Evolutionary conservation across 2,329 filamentous ascomycete species (phyloP).

Genomic region (Colletotrichum limetticola): DNA sequence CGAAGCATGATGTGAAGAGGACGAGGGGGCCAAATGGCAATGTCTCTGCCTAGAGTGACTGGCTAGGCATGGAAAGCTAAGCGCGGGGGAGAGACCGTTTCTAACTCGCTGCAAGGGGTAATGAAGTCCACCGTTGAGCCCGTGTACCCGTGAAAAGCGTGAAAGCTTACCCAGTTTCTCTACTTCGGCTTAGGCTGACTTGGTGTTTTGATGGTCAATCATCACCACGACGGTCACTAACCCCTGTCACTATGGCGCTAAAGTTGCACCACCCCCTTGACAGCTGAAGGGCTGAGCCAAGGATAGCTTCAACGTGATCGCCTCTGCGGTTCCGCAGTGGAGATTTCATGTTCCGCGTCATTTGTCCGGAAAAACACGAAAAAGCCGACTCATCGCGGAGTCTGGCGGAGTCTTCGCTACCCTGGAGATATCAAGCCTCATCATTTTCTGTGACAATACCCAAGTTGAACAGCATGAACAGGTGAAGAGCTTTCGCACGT

Average conservation of each 20-base stretch:
- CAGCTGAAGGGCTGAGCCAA: conserved; percentile 3
- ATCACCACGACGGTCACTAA: not conserved
- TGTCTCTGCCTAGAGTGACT: not conserved
- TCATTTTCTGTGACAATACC: not conserved
- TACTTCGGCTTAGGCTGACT: not conserved
- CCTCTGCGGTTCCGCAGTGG: not conserved
- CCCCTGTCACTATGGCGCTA: conserved; percentile 24
- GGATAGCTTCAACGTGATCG: not conserved
- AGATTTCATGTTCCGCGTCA: not conserved
- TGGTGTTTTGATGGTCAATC: conserved; percentile 18
- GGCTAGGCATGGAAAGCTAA: not conserved
- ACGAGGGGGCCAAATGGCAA: not conserved
- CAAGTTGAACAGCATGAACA: too few relatives aligned
- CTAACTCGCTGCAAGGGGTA: not conserved
- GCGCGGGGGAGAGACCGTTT: not conserved
- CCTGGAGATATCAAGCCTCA: not conserved
- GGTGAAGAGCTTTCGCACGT: not conserved
- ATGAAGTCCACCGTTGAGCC: conserved; percentile 6
- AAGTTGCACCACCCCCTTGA: not conserved
- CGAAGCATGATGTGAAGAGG: conserved; percentile 6
- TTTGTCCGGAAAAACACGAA: not conserved
- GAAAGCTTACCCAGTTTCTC: not conserved
- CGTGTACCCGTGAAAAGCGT: not conserved
- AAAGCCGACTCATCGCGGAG: not conserved
- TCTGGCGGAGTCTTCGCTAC: not conserved